Evolutionary conservation across 2,329 filamentous ascomycete genomes (phyloP).

Genomic region (Cercospora citrullina): DNA sequence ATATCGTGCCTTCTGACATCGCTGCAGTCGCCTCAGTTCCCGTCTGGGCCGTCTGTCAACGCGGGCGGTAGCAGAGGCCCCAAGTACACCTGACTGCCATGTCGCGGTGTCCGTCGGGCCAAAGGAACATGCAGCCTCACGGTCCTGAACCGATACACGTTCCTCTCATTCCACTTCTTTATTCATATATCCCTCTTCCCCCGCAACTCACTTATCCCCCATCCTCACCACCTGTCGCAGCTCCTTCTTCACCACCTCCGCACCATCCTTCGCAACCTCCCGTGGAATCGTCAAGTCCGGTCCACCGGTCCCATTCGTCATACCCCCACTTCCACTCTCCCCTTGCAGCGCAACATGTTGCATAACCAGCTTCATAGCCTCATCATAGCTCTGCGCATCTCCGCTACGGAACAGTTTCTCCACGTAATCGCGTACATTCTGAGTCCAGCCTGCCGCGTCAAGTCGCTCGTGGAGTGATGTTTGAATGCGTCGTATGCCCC

Average conservation of each 20-base stretch:
- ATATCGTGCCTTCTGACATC: neutral
- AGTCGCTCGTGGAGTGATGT: slow-evolving; percentile 55
- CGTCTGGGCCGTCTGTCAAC: neutral
- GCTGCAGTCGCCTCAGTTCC: neutral
- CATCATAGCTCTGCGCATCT: slow-evolving; percentile 57
- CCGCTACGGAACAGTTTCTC: slow-evolving; percentile 59
- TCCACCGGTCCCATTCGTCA: slow-evolving; percentile 22
- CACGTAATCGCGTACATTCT: slow-evolving; percentile 56
- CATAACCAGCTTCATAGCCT: slow-evolving; percentile 57
- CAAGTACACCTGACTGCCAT: neutral
- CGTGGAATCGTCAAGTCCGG: slow-evolving; percentile 36
- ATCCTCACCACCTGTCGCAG: slow-evolving; percentile 32
- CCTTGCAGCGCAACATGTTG: slow-evolving; percentile 38
- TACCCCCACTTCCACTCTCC: slow-evolving; percentile 33
- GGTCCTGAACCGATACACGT: neutral
- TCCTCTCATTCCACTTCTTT: neutral
- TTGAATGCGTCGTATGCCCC: slow-evolving; percentile 58
- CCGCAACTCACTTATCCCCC: slow-evolving; percentile 19
- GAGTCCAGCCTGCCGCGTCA: slow-evolving; percentile 60
- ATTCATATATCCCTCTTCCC: neutral
- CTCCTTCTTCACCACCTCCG: slow-evolving; percentile 54
- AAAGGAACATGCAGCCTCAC: neutral
- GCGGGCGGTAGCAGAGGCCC: neutral
- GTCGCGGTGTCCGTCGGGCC: neutral
- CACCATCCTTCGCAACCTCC: slow-evolving; percentile 53